Evolutionary conservation across 345 rosid genomes (phyloP).

Genomic region (Geranium brycei): DNA sequence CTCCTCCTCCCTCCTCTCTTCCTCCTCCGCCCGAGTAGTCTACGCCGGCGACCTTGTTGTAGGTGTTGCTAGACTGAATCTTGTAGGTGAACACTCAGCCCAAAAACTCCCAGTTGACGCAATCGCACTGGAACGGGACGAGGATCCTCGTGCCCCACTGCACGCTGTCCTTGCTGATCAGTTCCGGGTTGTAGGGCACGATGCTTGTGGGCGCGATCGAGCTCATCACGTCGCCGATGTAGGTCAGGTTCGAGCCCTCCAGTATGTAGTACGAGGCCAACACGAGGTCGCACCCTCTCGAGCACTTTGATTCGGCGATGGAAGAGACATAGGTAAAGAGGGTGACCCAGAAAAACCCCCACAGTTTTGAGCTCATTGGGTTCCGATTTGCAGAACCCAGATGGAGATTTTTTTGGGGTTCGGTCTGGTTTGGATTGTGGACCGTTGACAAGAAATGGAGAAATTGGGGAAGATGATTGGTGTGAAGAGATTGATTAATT

Average conservation of each 20-base stretch:
- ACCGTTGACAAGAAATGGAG: too few species aligned
- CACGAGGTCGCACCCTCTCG: slow-evolving; percentile 28
- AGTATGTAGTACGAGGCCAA: slow-evolving; percentile 58
- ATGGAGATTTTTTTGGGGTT: neutral
- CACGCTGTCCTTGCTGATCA: slow-evolving; percentile 32
- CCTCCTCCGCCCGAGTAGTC: slow-evolving; percentile 20
- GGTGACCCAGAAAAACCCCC: slow-evolving; percentile 1
- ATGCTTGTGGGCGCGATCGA: slow-evolving; percentile 10
- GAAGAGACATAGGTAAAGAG: slow-evolving; percentile 7
- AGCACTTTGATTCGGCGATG: slow-evolving; percentile 33
- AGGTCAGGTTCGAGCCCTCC: slow-evolving; percentile 22
- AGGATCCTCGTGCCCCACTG: slow-evolving; percentile 17
- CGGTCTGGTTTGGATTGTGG: too few species aligned
- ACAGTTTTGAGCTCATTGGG: slow-evolving; percentile 14
- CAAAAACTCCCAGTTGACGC: slow-evolving; percentile 32
- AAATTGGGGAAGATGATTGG: too few species aligned
- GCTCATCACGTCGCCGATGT: slow-evolving; percentile 25
- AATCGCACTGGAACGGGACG: slow-evolving; percentile 62
- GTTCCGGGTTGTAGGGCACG: slow-evolving; percentile 22
- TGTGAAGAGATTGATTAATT: too few species aligned
- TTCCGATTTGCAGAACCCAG: neutral
- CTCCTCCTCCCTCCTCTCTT: too few species aligned
- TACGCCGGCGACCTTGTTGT: slow-evolving; percentile 9
- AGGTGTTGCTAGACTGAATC: slow-evolving; percentile 19
- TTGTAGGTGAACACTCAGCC: slow-evolving; percentile 36